Evolutionary conservation across 345 rosid species (phyloP), one percentile per base, ranked within the genome.

Genomic region (Firmiana major): DNA sequence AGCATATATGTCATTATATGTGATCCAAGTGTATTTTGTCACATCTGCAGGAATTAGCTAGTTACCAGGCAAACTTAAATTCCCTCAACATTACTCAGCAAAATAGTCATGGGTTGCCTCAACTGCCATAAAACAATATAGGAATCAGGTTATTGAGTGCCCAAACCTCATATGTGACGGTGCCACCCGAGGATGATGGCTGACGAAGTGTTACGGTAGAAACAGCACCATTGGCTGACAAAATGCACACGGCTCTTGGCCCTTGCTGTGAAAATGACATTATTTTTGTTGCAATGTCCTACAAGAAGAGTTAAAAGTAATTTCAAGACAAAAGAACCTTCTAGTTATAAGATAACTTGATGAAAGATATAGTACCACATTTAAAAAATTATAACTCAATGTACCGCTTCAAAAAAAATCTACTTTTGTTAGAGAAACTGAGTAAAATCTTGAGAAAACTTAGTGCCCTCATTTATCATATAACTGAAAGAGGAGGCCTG

Each of bases 261-360:
- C 97, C 93, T 84, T 92, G 97, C 83, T 92, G 98, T 63, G 97
- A 81, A 88, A 93, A 95, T 21, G 92, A 66, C 85, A 90, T 71
- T 69, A 95, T 84, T 86, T 93, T 95, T 24, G 87, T 84, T 17
- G 98, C 94, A 67, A 95, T 87, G 72, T 95, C 98, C 99, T 95
- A 64, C 75, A 62, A 1, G 60, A 70, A 65, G 71, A 71, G 46
- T 2, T 77, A 12, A 13, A 71, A 71, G 38, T 28, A 55, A 42
- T 40, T 75, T 81, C 60, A 71, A 74, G 38, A 69, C 64, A 26
- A 51, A 73, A 73, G 11, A n/a, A 31, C 19, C 40, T 42, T 65
- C 57, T 31, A 45, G 54, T 38, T 24, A 21, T 26, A 36, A 46
- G 40, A 76, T 24, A 54, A 26, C 74, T 26, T 21, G 15, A 36